Evolutionary conservation across 2,329 filamentous ascomycete species (phyloP), one percentile per base, ranked within the genome.

Genomic region (Rhynchosporium graminicola): DNA sequence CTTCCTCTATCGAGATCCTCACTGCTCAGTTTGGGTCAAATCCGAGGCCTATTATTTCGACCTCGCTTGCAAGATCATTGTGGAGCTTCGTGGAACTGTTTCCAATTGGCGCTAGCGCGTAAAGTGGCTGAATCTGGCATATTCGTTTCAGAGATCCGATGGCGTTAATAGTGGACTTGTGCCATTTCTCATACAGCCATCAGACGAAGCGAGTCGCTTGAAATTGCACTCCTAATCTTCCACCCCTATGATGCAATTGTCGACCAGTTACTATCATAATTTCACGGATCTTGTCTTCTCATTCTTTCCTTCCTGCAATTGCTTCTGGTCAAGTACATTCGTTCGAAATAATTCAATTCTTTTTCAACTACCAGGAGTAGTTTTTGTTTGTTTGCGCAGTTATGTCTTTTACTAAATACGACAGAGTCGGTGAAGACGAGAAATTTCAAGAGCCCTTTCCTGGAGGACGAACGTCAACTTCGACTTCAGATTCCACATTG

Each of bases 311-410:
- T 56, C 62, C 46, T 52, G 38, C 57, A 68, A 65, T 65, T 67
- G 68, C 68, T 70, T 69, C 68, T 69, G 68, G 68, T 68, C 59
- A 70, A 66, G 68, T 66, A 68, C 56, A 67, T 65, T 67, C 67
- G 55, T 61, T 65, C 63, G 40, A 63, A 64, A 40, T 54, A 47
- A 52, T 61, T 56, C 46, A 45, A 45, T 12, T 65, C 62, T 57
- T 67, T 64, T 31, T 36, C 51, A 48, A 55, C 65, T 65, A 68
- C 63, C 67, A 65, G 65, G 67, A 62, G 67, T 69, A 67, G 68
- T 64, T 62, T 57, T 63, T 61, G 33, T 46, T 60, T 59, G 51
- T 54, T 60, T 43, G 50, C 59, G 64, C 62, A 52, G 61, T 57
- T 36, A 72, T 73, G 70, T 42, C 54, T 60, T 66, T 67, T 36